Evolutionary conservation across 495 filamentous ascomycete genomes (phyloP).

Genomic region (Penicillium macrosclerotiorum): DNA sequence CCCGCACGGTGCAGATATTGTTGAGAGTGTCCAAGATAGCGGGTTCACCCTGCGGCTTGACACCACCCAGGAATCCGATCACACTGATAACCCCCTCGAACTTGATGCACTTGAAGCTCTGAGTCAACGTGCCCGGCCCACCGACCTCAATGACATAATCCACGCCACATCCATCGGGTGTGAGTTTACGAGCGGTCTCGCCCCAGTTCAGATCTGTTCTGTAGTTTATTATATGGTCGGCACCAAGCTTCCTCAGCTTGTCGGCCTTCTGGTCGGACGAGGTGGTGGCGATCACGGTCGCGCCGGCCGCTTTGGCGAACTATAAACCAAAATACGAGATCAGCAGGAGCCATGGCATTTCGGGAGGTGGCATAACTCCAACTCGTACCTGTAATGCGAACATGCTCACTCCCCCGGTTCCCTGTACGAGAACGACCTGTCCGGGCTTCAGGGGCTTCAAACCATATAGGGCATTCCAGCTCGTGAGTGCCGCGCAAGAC

Average conservation of each 20-base stretch:
- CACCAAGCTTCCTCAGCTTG: conserved; percentile 67
- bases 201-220: conserved; percentile 70
- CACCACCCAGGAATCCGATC: conserved; percentile 64
- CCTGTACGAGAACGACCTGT: conserved; percentile 71
- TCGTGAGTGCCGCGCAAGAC: conserved; percentile 70
- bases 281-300: conserved; percentile 77
- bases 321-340: conserved; percentile 22
- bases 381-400: conserved; percentile 68
- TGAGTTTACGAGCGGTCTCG: conserved; percentile 65
- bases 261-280: conserved; percentile 65
- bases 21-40: conserved; percentile 51
- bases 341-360: no score
- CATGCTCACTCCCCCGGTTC: conserved; percentile 78
- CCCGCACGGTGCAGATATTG: conserved; percentile 57
- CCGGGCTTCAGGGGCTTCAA: conserved; percentile 64
- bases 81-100: conserved; percentile 66
- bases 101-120: conserved; percentile 64
- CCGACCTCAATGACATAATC: conserved; percentile 72
- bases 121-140: conserved; percentile 58
- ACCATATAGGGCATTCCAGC: conserved; percentile 82
- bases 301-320: conserved; percentile 84
- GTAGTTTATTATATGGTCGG: conserved; percentile 80
- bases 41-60: conserved; percentile 42
- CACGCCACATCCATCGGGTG: conserved; percentile 58
- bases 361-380: background rate